Evolutionary conservation across 345 rosid genomes (phyloP), one percentile per base, ranked within the genome.

Genomic region (Hypericum androsaemum): DNA sequence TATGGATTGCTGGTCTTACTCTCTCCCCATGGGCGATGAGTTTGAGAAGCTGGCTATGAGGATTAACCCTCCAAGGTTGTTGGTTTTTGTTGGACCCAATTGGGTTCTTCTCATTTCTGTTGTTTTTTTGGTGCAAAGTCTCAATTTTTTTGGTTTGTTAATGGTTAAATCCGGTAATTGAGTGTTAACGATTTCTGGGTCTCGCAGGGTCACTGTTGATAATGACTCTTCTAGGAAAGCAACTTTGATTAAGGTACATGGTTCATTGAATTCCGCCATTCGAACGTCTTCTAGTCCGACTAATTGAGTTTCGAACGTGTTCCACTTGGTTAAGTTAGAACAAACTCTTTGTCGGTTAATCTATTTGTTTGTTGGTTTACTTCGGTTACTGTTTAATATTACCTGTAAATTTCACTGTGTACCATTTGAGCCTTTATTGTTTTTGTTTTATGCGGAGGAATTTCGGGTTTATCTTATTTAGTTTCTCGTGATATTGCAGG

Each of bases 61-160:
- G 39, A 80, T 85, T 81, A 85, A 85, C 71, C 95, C 89, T 16
- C 95, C 95, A 12, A 78, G 88, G 94, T 84, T 43, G 40, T 55
- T 17, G 41, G 3, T 56, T 13, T 5, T 11, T 15, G 7, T 7
- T 43, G 22, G 42, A 5, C 4, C 5, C 10, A 5, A 38, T 52
- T 57, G 46, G 37, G 60, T 7, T 51, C 55, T 57, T 35, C 7
- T 8, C 32, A 8, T 28, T 38, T 11, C 22, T 3, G 11, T 39
- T 36, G 50, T 41, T 10, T 13, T 32, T 48, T 52, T 53, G 17
- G 16, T 10, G 32, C 55, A 60, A 8, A 39, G 63, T 67, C 60
- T 60, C 10, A 28, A 52, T 51, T 32, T 41, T 39, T 58, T 57
- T 37, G 10, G 16, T 35, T 70, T 52, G 10, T 67, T 37, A 6